These are phyloP conservation scores for Corymbia citriodora DNA, from an alignment of 441 rosid genomes.

Conservation along the genomic window DNA sequence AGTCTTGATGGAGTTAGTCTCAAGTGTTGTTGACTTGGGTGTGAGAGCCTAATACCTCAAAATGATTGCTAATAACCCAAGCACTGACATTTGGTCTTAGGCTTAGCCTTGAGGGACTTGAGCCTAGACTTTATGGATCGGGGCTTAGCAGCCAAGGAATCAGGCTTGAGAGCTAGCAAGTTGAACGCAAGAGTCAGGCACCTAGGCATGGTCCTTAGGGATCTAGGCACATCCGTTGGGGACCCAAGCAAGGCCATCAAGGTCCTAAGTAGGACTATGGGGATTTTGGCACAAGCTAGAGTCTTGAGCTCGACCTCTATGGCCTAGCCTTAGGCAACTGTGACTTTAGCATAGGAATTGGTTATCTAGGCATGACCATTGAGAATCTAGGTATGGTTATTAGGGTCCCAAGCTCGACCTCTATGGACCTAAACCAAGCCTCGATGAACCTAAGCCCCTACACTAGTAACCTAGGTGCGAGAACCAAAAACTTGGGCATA, in stretches of 20 bases:
- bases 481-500: rapidly evolving
- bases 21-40: not conserved
- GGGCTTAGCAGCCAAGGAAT: not conserved
- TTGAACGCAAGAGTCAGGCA: not conserved
- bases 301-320: not conserved
- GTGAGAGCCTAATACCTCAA: not conserved
- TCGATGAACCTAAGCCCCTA: not conserved
- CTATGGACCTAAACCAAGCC: not conserved
- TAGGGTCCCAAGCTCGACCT: not conserved
- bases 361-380: too few species aligned
- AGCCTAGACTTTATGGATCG: not conserved
- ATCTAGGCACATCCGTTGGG: rapidly evolving
- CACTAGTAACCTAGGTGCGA: rapidly evolving
- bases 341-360: too few species aligned
- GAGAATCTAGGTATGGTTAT: too few species aligned
- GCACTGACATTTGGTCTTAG: rapidly evolving
- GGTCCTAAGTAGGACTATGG: not conserved
- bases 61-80: rapidly evolving
- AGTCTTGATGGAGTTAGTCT: not conserved
- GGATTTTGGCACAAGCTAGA: too few species aligned
- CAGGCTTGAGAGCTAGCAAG: rapidly evolving
- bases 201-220: rapidly evolving
- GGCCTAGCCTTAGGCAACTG: rapidly evolving
- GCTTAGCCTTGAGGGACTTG: not conserved
- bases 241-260: rapidly evolving